Evolutionary conservation across 306 rosid genomes (phyloP).

Genomic region (Cucumis hystrix): DNA sequence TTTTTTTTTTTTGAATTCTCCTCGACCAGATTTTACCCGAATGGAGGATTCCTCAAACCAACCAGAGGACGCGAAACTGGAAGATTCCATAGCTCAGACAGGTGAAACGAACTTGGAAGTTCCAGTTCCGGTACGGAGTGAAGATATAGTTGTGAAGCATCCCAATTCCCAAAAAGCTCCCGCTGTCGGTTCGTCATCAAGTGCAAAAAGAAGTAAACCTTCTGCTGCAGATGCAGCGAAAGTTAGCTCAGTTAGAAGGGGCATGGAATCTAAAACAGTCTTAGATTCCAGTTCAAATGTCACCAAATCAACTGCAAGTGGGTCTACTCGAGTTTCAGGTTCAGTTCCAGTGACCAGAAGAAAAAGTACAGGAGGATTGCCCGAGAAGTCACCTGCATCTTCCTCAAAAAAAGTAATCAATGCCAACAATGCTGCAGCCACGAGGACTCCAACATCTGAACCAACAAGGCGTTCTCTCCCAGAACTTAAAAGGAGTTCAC

Average conservation of each 20-base stretch:
- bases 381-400: constrained; percentile 37
- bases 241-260: constrained; percentile 31
- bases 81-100: constrained; percentile 26
- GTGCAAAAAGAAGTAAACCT: constrained; percentile 22
- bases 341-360: constrained; percentile 39
- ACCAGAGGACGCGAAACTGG: constrained; percentile 32
- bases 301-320: constrained; percentile 28
- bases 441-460: constrained; percentile 21
- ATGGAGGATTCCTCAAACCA: constrained; percentile 52
- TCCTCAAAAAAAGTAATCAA: constrained; percentile 18
- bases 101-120: constrained; percentile 43
- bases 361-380: constrained; percentile 63
- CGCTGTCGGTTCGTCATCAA: constrained; percentile 16
- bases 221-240: constrained; percentile 19
- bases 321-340: constrained; percentile 27
- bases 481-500: constrained; percentile 54
- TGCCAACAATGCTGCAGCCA: constrained; percentile 15
- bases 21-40: constrained; percentile 8
- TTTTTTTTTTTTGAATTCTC: background rate
- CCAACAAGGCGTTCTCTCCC: constrained; percentile 54
- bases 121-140: constrained; percentile 24
- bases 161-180: constrained; percentile 14
- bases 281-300: constrained; percentile 21
- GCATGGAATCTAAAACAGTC: constrained; percentile 26
- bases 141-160: constrained; percentile 26